Conservation (phyloP, 208 protist species). For the Trichomonas vaginalis region DNA sequence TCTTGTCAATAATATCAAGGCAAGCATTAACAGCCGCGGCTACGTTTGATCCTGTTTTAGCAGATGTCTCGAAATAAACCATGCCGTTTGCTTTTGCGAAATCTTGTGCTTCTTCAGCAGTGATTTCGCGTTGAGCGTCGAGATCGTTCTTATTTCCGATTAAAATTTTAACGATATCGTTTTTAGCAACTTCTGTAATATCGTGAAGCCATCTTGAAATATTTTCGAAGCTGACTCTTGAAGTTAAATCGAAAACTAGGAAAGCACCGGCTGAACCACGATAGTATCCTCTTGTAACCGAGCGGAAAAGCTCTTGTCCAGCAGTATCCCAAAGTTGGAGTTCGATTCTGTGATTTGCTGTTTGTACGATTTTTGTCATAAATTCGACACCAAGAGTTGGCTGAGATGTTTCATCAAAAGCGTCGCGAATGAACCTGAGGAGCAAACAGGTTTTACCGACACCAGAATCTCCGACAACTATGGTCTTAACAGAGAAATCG, state of each 20-base stretch:
- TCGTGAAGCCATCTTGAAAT: background rate
- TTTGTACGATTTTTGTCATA: constrained; percentile 13
- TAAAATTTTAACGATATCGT: background rate
- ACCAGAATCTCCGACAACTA: constrained; percentile 56
- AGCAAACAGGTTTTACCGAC: constrained; percentile 58
- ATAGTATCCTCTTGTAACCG: constrained; percentile 17
- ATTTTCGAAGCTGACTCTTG: background rate
- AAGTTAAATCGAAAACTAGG: constrained; percentile 18
- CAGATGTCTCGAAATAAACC: background rate
- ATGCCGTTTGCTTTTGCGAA: background rate
- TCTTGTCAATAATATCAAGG: background rate
- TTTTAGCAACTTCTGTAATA: background rate
- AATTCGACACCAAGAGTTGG: constrained; percentile 20
- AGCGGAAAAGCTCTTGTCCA: constrained; percentile 13
- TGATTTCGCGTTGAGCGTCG: background rate
- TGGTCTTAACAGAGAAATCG: constrained; percentile 46
- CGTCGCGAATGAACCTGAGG: background rate
- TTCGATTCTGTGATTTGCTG: background rate
- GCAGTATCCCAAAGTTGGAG: constrained; percentile 17
- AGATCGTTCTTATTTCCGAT: constrained; percentile 16
- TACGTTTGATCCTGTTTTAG: background rate
- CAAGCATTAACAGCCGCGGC: background rate
- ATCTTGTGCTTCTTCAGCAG: background rate
- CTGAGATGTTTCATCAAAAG: background rate
- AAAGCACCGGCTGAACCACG: background rate